Conservation (phyloP, 176 grass and related monocot genomes). For the Cenchrus americanus region DNA sequence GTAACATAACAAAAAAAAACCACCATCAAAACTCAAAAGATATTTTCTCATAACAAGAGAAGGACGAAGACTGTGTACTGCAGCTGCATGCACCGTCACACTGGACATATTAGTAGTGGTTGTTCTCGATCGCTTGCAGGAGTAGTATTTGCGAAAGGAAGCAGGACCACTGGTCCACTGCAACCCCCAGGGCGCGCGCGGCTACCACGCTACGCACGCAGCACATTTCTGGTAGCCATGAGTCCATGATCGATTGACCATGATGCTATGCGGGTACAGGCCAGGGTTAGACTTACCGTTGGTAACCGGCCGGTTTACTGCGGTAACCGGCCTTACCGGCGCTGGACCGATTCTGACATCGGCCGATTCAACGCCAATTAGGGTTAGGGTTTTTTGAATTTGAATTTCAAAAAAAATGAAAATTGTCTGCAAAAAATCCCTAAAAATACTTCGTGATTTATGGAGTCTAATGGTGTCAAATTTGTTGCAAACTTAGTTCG, state of each 20-base stretch:
- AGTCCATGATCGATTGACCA: not conserved
- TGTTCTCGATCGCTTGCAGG: not conserved
- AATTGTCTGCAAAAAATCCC: too few relatives aligned
- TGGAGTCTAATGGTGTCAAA: too few relatives aligned
- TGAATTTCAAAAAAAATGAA: too few relatives aligned
- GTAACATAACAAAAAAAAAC: not conserved
- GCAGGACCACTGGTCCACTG: conserved; percentile 14
- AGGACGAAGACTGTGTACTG: not conserved
- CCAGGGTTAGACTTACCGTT: too few relatives aligned
- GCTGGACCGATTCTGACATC: too few relatives aligned
- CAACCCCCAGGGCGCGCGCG: not conserved
- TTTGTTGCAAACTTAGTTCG: too few relatives aligned
- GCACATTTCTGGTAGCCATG: conserved; percentile 9
- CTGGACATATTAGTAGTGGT: too few relatives aligned
- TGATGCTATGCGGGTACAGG: conserved; percentile 15
- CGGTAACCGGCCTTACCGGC: too few relatives aligned
- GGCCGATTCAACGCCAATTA: too few relatives aligned
- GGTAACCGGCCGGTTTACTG: too few relatives aligned
- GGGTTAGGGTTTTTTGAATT: too few relatives aligned
- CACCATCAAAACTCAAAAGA: not conserved
- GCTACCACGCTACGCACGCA: not conserved
- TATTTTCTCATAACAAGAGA: not conserved
- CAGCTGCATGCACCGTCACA: not conserved
- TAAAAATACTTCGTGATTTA: too few relatives aligned
- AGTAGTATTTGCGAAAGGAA: not conserved